phyloP scores from a whole-genome alignment of 2,329 filamentous ascomycete genomes.

The Pseudogymnoascus sp. region DNA sequence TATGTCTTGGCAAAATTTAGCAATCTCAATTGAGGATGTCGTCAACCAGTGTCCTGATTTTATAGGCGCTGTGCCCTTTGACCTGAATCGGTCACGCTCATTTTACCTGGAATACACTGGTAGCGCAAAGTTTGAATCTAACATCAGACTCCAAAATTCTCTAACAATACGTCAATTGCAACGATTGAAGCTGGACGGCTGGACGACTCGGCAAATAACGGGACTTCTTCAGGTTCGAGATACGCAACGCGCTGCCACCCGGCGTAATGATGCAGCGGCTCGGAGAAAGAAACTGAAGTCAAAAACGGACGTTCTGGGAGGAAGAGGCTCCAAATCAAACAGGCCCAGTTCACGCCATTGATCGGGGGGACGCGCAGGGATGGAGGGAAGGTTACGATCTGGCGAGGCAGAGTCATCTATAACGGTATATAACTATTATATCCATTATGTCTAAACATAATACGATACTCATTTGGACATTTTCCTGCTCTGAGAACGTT shows the following conservation, averaged over 20 bases:
- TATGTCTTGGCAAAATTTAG: neutral
- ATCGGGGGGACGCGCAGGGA: neutral
- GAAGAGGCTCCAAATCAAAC: neutral
- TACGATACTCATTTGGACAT: neutral
- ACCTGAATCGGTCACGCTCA: neutral
- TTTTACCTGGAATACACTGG: neutral
- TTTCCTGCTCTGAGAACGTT: neutral
- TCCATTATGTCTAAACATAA: neutral
- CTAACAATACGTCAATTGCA: neutral
- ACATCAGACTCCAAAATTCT: neutral
- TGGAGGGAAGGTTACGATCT: neutral
- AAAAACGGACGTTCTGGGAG: neutral
- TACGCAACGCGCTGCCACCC: neutral
- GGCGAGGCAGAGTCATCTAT: neutral
- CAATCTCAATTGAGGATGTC: neutral
- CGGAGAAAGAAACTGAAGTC: too few relatives aligned
- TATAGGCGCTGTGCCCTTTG: neutral
- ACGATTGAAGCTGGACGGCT: too few relatives aligned
- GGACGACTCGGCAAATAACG: too few relatives aligned
- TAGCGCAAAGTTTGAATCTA: too few relatives aligned
- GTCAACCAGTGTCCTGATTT: neutral
- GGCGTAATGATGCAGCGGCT: neutral
- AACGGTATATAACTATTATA: neutral
- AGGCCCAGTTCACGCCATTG: neutral
- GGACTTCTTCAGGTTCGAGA: neutral